A percentile compares a stretch with the other conserved stretches of the same genome.
These are phyloP conservation scores for Cupressus sempervirens DNA, from an alignment of 75 land plant species.

Conservation along the genomic window DNA sequence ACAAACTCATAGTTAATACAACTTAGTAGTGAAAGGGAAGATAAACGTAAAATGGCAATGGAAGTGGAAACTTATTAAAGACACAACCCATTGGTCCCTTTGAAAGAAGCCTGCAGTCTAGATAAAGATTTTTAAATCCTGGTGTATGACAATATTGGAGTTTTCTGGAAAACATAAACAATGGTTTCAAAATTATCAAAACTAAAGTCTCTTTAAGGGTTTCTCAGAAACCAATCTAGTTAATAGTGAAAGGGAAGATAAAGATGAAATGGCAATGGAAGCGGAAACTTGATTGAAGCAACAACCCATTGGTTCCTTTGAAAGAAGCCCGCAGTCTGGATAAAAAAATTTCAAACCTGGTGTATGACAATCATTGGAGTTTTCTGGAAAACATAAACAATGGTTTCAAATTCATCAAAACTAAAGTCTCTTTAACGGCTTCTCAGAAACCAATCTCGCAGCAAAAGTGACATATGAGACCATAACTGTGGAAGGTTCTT, in stretches of 20 bases:
- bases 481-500: neutral
- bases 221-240: neutral
- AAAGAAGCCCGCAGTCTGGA: neutral
- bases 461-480: neutral
- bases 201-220: neutral
- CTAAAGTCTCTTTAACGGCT: neutral
- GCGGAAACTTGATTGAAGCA: neutral
- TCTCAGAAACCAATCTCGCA: neutral
- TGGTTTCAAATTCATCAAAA: neutral
- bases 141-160: neutral
- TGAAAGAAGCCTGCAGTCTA: neutral
- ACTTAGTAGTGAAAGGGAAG: too few relatives aligned
- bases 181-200: neutral
- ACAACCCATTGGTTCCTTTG: neutral
- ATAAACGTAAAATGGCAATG: neutral
- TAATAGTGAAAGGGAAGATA: slow-evolving; percentile 2
- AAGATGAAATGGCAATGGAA: neutral
- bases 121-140: neutral
- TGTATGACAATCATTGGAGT: neutral
- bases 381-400: neutral
- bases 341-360: neutral
- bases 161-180: neutral
- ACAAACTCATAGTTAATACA: neutral
- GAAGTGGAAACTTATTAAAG: neutral
- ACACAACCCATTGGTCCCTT: neutral